A percentile compares a stretch with the other conserved stretches of the same genome.
Conservation (phyloP, 2,329 filamentous ascomycete species). For the Paecilomyces niveus region DNA sequence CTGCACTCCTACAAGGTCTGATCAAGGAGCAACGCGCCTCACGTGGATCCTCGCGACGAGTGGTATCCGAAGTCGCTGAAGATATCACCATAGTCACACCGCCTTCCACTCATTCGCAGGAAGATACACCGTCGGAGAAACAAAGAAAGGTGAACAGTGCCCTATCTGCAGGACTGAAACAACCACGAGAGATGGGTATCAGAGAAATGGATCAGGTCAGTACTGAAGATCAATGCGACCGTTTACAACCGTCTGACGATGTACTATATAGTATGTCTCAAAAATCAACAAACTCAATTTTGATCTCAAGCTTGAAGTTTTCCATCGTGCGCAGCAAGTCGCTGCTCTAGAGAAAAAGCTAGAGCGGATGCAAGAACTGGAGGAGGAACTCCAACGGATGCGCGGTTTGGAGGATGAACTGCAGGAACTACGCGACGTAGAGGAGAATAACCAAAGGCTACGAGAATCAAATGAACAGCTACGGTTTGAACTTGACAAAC, state of each 20-base stretch:
- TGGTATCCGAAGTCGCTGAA: slow-evolving; percentile 15
- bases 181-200: slow-evolving; percentile 35
- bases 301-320: slow-evolving; percentile 37
- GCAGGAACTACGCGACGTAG: slow-evolving; percentile 27
- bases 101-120: slow-evolving; percentile 18
- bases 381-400: slow-evolving; percentile 27
- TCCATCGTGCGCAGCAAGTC: slow-evolving; percentile 33
- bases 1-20: slow-evolving; percentile 31
- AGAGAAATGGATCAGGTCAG: slow-evolving; percentile 37
- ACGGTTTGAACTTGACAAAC: slow-evolving; percentile 29
- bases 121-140: slow-evolving; percentile 28
- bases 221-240: background rate
- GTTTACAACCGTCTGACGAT: slow-evolving; percentile 5
- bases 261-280: slow-evolving; percentile 29
- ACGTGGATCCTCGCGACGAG: slow-evolving; percentile 18
- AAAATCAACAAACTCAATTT: slow-evolving; percentile 39
- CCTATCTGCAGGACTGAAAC: slow-evolving; percentile 22
- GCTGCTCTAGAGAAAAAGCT: slow-evolving; percentile 28
- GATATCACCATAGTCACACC: slow-evolving; percentile 18
- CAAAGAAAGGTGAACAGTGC: slow-evolving; percentile 23
- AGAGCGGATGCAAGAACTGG: slow-evolving; percentile 29
- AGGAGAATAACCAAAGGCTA: slow-evolving; percentile 28
- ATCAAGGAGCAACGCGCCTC: slow-evolving; percentile 36
- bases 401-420: slow-evolving; percentile 26
- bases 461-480: slow-evolving; percentile 32